Conservation (phyloP, 495 filamentous ascomycete species). For the Evernia prunastri region DNA sequence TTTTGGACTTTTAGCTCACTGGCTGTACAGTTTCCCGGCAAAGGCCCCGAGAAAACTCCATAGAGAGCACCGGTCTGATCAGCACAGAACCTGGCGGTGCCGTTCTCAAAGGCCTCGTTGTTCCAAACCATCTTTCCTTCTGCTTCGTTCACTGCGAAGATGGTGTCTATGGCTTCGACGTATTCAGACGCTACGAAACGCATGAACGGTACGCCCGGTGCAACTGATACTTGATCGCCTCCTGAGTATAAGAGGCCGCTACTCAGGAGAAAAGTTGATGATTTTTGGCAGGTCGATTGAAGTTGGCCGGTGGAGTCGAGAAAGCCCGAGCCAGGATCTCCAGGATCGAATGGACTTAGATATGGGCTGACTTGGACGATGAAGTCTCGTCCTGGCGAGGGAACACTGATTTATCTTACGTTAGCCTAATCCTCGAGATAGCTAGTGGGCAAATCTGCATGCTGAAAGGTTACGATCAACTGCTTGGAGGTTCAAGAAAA, state of each 20-base stretch:
- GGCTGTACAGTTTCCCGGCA: slow-evolving; percentile 8
- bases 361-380: slow-evolving; percentile 5
- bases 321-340: slow-evolving; percentile 4
- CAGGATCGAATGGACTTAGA: neutral
- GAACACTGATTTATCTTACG: neutral
- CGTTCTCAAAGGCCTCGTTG: slow-evolving; percentile 10
- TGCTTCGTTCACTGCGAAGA: slow-evolving; percentile 12
- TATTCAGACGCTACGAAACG: slow-evolving; percentile 13
- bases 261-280: slow-evolving; percentile 10
- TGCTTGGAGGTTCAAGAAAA: neutral
- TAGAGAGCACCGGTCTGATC: slow-evolving; percentile 9
- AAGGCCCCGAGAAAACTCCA: slow-evolving; percentile 13
- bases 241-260: slow-evolving; percentile 8
- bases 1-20: slow-evolving; percentile 9
- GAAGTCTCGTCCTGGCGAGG: slow-evolving; percentile 5
- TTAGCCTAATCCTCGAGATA: neutral
- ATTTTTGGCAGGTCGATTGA: slow-evolving; percentile 6
- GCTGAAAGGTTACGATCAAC: neutral
- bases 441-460: neutral
- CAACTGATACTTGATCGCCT: slow-evolving; percentile 3
- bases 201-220: neutral
- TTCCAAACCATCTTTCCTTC: slow-evolving; percentile 16
- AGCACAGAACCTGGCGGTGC: slow-evolving; percentile 14
- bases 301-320: slow-evolving; percentile 15
- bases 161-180: slow-evolving; percentile 8